Conservation (phyloP, 768 basidiomycete genomes). For the Chalciporus piperatus region DNA sequence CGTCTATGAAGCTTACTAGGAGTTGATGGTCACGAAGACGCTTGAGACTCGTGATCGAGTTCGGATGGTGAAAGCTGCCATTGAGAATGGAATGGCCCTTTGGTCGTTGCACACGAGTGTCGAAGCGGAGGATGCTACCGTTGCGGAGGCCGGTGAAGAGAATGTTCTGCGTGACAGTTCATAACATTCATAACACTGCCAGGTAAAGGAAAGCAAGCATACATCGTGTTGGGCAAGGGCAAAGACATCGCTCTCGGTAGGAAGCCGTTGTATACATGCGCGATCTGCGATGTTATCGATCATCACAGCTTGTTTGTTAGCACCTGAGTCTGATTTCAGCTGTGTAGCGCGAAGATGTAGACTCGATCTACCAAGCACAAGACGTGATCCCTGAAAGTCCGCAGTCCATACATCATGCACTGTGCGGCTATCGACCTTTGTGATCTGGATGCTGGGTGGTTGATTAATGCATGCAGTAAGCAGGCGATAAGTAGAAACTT, state of each 20-base stretch:
- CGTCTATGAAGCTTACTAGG: constrained; percentile 56
- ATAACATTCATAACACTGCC: background rate
- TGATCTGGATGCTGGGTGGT: constrained; percentile 12
- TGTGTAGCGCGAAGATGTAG: background rate
- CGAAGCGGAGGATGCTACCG: constrained; percentile 56
- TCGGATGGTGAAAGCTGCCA: constrained; percentile 31
- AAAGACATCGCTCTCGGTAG: constrained; percentile 63
- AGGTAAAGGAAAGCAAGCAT: constrained; percentile 1
- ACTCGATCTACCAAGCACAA: constrained; percentile 48
- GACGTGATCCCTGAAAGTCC: constrained; percentile 44
- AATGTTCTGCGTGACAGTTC: constrained; percentile 36
- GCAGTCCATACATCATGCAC: constrained; percentile 58
- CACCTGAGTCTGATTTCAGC: constrained; percentile 39
- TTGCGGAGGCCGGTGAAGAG: constrained; percentile 61
- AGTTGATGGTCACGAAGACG: constrained; percentile 50
- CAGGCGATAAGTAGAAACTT: constrained; percentile 8
- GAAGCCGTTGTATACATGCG: constrained; percentile 36
- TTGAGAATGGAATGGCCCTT: constrained; percentile 41
- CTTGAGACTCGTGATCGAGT: constrained; percentile 54
- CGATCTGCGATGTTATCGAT: constrained; percentile 48
- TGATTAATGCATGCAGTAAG: background rate
- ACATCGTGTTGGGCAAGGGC: constrained; percentile 55
- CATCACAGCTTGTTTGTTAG: constrained; percentile 48
- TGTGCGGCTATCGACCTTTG: constrained; percentile 35
- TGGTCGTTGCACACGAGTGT: constrained; percentile 43